A percentile compares a stretch with the other conserved stretches of the same genome.
These are phyloP conservation scores for Neopestalotiopsis rosae DNA, from an alignment of 2,329 filamentous ascomycete species.

Conservation along the genomic window DNA sequence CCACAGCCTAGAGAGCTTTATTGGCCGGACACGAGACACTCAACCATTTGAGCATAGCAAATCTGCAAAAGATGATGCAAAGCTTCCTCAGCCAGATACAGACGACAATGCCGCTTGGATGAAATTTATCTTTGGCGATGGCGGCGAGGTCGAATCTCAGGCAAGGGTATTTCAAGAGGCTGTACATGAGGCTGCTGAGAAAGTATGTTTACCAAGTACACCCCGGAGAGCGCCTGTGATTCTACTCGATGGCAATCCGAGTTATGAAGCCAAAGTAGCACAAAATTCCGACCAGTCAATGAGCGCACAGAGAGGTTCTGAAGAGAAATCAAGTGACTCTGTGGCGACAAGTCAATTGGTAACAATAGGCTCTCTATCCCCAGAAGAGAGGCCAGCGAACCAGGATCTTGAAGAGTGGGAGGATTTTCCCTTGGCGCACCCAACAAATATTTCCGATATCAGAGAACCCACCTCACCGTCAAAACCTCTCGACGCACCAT, in stretches of 20 bases:
- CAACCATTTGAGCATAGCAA: not conserved
- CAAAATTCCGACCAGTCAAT: not conserved
- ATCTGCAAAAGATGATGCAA: not conserved
- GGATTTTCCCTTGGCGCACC: not conserved
- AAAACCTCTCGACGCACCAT: not conserved
- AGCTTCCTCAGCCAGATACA: not conserved
- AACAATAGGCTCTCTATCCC: not conserved
- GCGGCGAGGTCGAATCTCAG: slow-evolving; percentile 30
- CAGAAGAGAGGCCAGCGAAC: not conserved
- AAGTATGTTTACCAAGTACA: slow-evolving; percentile 30
- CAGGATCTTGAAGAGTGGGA: not conserved
- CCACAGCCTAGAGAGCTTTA: not conserved
- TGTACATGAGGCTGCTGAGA: slow-evolving; percentile 30
- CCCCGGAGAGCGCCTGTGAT: slow-evolving; percentile 17
- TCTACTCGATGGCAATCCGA: not conserved
- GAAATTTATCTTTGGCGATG: slow-evolving; percentile 32
- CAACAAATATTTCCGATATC: not conserved
- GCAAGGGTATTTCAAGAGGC: slow-evolving; percentile 31
- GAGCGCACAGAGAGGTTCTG: not conserved
- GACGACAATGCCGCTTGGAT: slow-evolving; percentile 35
- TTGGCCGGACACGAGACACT: not conserved
- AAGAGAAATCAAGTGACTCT: slow-evolving; percentile 17
- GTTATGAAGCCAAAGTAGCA: not conserved
- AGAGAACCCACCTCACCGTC: not conserved
- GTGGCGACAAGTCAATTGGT: slow-evolving; percentile 16